Evolutionary conservation across 2,329 filamentous ascomycete genomes (phyloP), one percentile per base, ranked within the genome.

Genomic region (Trichophyton rubrum): DNA sequence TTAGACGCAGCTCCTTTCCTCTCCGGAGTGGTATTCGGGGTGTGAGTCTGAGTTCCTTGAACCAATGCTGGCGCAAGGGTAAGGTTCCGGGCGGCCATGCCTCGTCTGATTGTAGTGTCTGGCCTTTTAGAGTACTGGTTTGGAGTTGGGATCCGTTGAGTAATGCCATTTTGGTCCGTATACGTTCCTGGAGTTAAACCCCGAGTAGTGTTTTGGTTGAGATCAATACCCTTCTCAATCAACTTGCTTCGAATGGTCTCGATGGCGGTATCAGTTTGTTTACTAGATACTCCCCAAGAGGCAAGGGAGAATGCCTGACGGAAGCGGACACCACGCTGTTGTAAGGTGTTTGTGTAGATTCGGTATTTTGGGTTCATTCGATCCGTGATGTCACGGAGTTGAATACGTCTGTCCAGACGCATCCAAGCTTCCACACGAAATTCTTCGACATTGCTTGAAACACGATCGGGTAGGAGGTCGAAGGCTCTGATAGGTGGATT

Each of bases 351-450:
- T 1, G 58, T 45, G 0, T 58, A 60, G 2, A 68, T 61, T 5
- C 62, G 53, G 13, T 64, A 67, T 0, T 62, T 62, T 0, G 63
- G 62, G 22, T 64, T 60, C 70, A 72, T 72, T 1, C 71, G 60
- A 8, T 65, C 66, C 0, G 62, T 64, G 33, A 72, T 70, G 55
- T 72, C 70, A 4, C 62, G 53, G 6, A 70, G 62, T 6, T 59
- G 60, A 56, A 72, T 69, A 3, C 69, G 65, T 6, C 62, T 56
- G 59, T 72, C 70, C 1, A 69, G 56, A 2, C 70, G 66, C 60
- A 67, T 62, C 71, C 71, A 73, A 7, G 70, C 67, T 45, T 72
- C 71, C 35, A 69, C 69, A 2, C 69, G 62, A 45, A 67, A 70
- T 40, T 68, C 68, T 59, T 70, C 68, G 13, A 72, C 68, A n/a